Conservation (phyloP, 208 protist species). For the Wallacemonas rigidus region DNA sequence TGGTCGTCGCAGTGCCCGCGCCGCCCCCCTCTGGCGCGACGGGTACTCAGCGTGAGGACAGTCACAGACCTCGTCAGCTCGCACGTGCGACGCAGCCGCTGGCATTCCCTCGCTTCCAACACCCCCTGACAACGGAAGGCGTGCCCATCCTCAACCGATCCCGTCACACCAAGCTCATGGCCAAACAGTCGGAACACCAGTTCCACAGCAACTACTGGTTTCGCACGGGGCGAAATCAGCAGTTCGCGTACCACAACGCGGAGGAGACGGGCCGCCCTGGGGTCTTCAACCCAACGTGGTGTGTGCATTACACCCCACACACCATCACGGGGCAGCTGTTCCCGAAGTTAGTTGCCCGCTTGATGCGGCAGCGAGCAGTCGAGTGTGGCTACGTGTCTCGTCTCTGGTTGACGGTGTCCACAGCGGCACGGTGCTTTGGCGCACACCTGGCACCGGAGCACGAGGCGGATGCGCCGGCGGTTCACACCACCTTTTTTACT, state of each 20-base stretch:
- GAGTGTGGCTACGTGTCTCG: conserved; percentile 78
- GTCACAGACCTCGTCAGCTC: not conserved
- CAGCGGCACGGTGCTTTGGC: conserved; percentile 51
- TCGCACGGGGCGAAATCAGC: not conserved
- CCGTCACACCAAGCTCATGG: conserved; percentile 18
- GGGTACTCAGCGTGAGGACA: not conserved
- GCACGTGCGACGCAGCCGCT: conserved; percentile 9
- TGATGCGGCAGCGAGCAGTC: conserved; percentile 71
- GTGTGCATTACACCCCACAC: conserved; percentile 57
- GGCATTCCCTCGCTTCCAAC: conserved; percentile 23
- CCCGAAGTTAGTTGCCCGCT: conserved; percentile 22
- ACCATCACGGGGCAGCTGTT: conserved; percentile 57
- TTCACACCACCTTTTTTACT: conserved; percentile 53
- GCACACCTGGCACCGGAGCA: conserved; percentile 37
- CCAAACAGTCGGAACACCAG: conserved; percentile 14
- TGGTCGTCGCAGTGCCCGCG: conserved; percentile 25
- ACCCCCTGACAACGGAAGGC: conserved; percentile 36
- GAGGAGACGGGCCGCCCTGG: conserved; percentile 46
- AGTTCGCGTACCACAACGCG: conserved; percentile 31
- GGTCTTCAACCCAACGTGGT: conserved; percentile 71
- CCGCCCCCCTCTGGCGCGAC: not conserved
- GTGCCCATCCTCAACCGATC: conserved; percentile 29
- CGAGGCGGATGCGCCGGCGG: conserved; percentile 41
- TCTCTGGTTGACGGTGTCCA: conserved; percentile 59
- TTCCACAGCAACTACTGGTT: conserved; percentile 70